Percentiles rank a stretch among this genome's conserved stretches.
Evolutionary conservation across 495 filamentous ascomycete species (phyloP).

Genomic region (Aspergillus ostianus): DNA sequence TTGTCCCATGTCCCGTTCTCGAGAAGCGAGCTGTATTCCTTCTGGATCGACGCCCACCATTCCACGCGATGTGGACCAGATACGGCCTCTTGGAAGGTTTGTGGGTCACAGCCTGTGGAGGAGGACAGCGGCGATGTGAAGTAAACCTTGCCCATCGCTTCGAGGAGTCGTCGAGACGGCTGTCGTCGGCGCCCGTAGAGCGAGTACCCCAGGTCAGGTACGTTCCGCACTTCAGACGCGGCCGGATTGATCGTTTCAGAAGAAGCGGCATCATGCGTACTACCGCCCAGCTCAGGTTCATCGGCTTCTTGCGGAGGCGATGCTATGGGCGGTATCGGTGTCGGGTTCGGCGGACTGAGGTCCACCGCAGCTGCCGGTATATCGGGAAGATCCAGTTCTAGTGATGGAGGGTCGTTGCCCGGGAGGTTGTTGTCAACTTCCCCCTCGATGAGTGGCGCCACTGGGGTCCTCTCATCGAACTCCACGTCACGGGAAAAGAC

Average conservation of each 20-base stretch:
- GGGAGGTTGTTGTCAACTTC: constrained; percentile 3
- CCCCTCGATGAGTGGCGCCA: constrained; percentile 5
- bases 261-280: constrained; percentile 2
- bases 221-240: constrained; percentile 1
- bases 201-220: constrained; percentile 2
- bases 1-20: constrained; percentile 3
- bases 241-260: constrained; percentile 3
- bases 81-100: constrained; percentile 6
- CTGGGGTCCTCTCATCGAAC: constrained; percentile 6
- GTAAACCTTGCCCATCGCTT: constrained; percentile 5
- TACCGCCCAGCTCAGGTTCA: neutral
- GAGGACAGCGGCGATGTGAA: constrained; percentile 1
- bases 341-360: constrained; percentile 1
- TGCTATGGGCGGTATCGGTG: neutral
- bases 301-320: neutral
- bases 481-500: constrained; percentile 5
- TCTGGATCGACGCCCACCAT: constrained; percentile 7
- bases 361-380: neutral
- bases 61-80: constrained; percentile 3
- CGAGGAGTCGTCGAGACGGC: constrained; percentile 5
- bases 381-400: neutral
- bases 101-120: constrained; percentile 1
- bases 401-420: constrained; percentile 6
- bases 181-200: neutral
- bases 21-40: constrained; percentile 6